These are phyloP conservation scores for Pseudocercospora crystallina DNA, from an alignment of 2,329 filamentous ascomycete genomes.

Conservation along the genomic window DNA sequence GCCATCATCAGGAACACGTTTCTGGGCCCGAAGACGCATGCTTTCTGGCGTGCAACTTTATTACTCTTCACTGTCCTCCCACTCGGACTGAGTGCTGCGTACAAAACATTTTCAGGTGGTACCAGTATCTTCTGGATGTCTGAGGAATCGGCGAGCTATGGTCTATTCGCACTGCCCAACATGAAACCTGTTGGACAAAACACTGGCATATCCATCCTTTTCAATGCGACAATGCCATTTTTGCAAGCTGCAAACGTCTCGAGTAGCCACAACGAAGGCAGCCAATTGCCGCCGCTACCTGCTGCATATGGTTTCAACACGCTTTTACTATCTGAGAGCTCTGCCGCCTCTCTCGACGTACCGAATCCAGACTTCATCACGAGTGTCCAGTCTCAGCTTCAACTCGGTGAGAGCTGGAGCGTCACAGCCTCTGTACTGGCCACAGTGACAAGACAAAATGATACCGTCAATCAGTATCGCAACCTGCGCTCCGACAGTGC, in stretches of 20 bases:
- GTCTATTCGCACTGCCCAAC: background rate
- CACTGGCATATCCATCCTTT: background rate
- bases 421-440: background rate
- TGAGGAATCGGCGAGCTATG: too few species aligned
- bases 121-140: too few species aligned
- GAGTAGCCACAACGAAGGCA: background rate
- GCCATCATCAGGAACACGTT: background rate
- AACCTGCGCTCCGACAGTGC: background rate
- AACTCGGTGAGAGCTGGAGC: background rate
- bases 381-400: background rate
- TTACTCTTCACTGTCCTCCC: background rate
- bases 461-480: background rate
- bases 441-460: background rate
- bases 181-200: background rate
- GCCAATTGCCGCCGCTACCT: background rate
- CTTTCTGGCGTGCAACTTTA: background rate
- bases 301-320: constrained; percentile 1
- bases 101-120: background rate
- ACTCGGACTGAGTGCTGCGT: background rate
- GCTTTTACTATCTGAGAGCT: background rate
- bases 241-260: background rate
- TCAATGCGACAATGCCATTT: constrained; percentile 3
- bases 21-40: background rate
- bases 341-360: background rate
- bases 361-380: background rate